Percentiles rank a stretch among this genome's conserved stretches.
These are phyloP conservation scores for Sporisorium reilianum DNA, from an alignment of 1,284 basidiomycete genomes.

Conservation along the genomic window DNA sequence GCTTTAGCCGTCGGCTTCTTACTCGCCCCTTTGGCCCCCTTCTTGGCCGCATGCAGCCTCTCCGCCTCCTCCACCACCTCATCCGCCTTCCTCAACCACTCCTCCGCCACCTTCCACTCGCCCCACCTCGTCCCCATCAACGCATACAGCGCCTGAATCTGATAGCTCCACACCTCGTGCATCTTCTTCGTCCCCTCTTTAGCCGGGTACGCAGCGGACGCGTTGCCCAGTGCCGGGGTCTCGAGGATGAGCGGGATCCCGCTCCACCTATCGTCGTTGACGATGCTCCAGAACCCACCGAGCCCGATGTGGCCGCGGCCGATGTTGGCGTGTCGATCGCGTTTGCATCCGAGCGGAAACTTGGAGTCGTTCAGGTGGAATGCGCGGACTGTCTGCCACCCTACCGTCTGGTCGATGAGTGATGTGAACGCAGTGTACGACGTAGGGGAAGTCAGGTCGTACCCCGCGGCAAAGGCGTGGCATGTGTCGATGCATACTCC, in stretches of 20 bases:
- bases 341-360: conserved; percentile 75
- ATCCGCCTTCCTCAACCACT: conserved; percentile 26
- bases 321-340: conserved; percentile 86
- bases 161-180: conserved; percentile 76
- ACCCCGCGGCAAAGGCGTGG: conserved; percentile 86
- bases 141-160: conserved; percentile 71
- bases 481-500: conserved; percentile 89
- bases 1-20: conserved; percentile 14
- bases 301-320: conserved; percentile 81
- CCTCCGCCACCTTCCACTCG: conserved; percentile 27
- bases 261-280: conserved; percentile 78
- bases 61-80: conserved; percentile 19
- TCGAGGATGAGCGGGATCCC: conserved; percentile 84
- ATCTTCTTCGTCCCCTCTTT: conserved; percentile 52
- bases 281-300: conserved; percentile 76
- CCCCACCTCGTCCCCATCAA: conserved; percentile 66
- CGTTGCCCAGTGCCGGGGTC: conserved; percentile 73
- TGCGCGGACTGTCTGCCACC: conserved; percentile 77
- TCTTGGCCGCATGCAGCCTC: conserved; percentile 15
- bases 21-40: neutral
- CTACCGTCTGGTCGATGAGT: conserved; percentile 78
- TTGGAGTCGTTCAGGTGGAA: conserved; percentile 90
- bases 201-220: conserved; percentile 17
- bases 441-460: conserved; percentile 78
- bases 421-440: conserved; percentile 71